These are phyloP conservation scores for Gymnopilus junonius DNA, from an alignment of 768 basidiomycete genomes.

Conservation along the genomic window DNA sequence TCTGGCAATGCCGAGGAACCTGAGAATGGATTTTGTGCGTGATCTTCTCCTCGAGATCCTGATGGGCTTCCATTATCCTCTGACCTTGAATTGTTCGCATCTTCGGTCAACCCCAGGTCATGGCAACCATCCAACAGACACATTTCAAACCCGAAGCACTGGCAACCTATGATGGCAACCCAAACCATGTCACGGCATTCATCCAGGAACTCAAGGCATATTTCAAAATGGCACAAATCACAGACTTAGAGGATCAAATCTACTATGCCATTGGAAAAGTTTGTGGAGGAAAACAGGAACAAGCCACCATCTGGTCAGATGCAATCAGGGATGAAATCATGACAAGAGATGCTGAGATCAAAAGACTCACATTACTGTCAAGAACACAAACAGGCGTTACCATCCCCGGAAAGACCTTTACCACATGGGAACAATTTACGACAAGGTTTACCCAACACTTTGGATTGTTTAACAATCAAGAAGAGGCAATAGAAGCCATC, in stretches of 20 bases:
- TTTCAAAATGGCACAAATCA: neutral
- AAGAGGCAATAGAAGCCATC: neutral
- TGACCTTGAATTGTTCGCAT: too few species aligned
- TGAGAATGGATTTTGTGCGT: neutral
- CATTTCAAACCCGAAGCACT: neutral
- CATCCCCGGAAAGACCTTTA: neutral
- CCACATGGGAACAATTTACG: neutral
- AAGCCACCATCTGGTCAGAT: neutral
- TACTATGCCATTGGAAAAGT: neutral
- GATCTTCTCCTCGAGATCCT: too few species aligned
- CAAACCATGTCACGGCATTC: too few species aligned
- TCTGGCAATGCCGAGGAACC: neutral
- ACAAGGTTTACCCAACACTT: neutral
- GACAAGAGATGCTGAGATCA: neutral
- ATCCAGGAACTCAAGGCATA: neutral
- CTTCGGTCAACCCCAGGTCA: neutral
- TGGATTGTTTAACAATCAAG: neutral
- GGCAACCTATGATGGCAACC: neutral
- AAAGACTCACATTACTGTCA: neutral
- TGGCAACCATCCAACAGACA: neutral
- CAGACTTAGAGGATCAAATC: neutral
- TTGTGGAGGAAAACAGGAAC: neutral
- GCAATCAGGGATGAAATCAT: neutral
- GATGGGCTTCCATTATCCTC: too few species aligned
- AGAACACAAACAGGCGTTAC: neutral